A percentile compares a stretch with the other conserved stretches of the same genome.
Conservation (phyloP, 306 rosid genomes). For the Oemleria cerasiformis region DNA sequence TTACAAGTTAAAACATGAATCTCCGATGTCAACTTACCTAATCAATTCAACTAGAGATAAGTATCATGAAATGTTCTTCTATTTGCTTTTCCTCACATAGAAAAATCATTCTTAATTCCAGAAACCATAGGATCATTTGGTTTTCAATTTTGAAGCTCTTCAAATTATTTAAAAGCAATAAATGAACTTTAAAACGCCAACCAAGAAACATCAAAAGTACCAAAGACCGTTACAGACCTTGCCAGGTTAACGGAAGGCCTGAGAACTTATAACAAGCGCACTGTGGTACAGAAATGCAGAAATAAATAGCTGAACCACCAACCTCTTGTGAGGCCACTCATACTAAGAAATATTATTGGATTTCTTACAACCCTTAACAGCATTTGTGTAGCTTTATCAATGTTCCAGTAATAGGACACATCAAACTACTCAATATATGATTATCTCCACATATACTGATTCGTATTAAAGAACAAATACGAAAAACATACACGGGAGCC, state of each 20-base stretch:
- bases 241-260: not conserved
- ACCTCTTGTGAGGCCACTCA: not conserved
- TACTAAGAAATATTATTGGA: not conserved
- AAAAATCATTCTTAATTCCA: not conserved
- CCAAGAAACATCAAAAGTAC: not conserved
- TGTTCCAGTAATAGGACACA: not conserved
- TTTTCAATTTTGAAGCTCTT: not conserved
- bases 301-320: conserved; percentile 1
- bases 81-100: not conserved
- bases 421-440: not conserved
- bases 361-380: not conserved
- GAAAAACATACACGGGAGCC: conserved; percentile 81
- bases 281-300: not conserved
- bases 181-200: not conserved
- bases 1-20: not conserved
- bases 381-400: not conserved
- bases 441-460: conserved; percentile 13
- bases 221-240: conserved; percentile 8
- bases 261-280: not conserved
- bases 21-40: not conserved
- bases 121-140: not conserved
- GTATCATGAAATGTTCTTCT: not conserved
- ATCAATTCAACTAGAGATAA: not conserved
- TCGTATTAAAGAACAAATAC: conserved; percentile 18
- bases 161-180: not conserved